phyloP scores from a whole-genome alignment of 2,329 filamentous ascomycete genomes.

The Hypoxylon sp. region DNA sequence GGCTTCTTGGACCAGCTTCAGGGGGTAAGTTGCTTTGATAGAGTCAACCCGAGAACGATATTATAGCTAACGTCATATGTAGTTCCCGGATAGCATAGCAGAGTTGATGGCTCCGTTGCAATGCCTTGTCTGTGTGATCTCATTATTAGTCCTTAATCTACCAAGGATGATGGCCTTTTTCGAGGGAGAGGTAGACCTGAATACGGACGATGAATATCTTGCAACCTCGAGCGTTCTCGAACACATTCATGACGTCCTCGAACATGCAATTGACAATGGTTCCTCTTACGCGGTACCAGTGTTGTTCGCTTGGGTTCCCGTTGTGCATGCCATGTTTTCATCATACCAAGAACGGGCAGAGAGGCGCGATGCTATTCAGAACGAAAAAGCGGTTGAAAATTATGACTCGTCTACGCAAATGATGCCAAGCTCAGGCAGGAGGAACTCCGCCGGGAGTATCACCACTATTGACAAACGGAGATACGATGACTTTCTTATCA shows the following conservation, averaged over 20 bases:
- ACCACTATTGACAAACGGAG: slow-evolving; percentile 73
- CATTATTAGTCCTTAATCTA: slow-evolving; percentile 79
- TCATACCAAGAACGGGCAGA: slow-evolving; percentile 74
- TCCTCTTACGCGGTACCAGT: slow-evolving; percentile 78
- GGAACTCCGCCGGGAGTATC: slow-evolving; percentile 73
- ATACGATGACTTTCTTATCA: slow-evolving; percentile 71
- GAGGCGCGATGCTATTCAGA: slow-evolving; percentile 69
- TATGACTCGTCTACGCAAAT: slow-evolving; percentile 65
- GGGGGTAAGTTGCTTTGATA: slow-evolving; percentile 61
- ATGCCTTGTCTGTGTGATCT: slow-evolving; percentile 77
- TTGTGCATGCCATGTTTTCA: slow-evolving; percentile 78
- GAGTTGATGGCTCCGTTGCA: slow-evolving; percentile 76
- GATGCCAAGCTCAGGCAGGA: slow-evolving; percentile 60
- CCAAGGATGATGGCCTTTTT: slow-evolving; percentile 70
- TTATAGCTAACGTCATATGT: slow-evolving; percentile 57
- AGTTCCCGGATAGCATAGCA: slow-evolving; percentile 45
- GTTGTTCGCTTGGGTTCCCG: slow-evolving; percentile 84
- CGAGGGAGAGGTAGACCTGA: slow-evolving; percentile 63
- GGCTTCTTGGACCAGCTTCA: slow-evolving; percentile 78
- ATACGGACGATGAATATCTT: slow-evolving; percentile 70
- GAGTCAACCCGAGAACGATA: slow-evolving; percentile 43
- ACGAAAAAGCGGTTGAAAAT: slow-evolving; percentile 71
- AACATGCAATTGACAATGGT: slow-evolving; percentile 69
- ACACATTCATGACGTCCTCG: slow-evolving; percentile 79
- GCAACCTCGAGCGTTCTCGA: slow-evolving; percentile 78